A percentile compares a stretch with the other conserved stretches of the same genome.
These are phyloP conservation scores for bread wheat (Triticum aestivum) DNA, from an alignment of 176 grass and related monocot genomes.

Conservation along the genomic window IWGSC_CS_RefSeq_v2.1 NC_057799.1:490740332-490740831, in stretches of 20 bases:
- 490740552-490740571: constrained; percentile 72
- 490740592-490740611: constrained; percentile 60
- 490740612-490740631: constrained; percentile 55
- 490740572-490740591: constrained; percentile 89
- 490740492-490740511: constrained; percentile 50
- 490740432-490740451: background rate
- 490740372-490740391: constrained; percentile 83
- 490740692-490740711: background rate
- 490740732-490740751: constrained; percentile 36
- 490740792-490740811: constrained; percentile 39
- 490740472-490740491: constrained; percentile 59
- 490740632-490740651: background rate
- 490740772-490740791: constrained; percentile 35
- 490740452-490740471: background rate
- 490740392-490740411: background rate
- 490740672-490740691: background rate
- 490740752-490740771: constrained; percentile 61
- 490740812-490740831: constrained; percentile 28
- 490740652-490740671: background rate
- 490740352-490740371: constrained; percentile 80
- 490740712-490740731: constrained; percentile 75
- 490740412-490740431: background rate
- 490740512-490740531: constrained; percentile 46
- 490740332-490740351: constrained; percentile 75
- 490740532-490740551: constrained; percentile 68